These are phyloP conservation scores for Pestalotiopsis sp. DNA, from an alignment of 2,329 filamentous ascomycete species.

Conservation along the genomic window DNA sequence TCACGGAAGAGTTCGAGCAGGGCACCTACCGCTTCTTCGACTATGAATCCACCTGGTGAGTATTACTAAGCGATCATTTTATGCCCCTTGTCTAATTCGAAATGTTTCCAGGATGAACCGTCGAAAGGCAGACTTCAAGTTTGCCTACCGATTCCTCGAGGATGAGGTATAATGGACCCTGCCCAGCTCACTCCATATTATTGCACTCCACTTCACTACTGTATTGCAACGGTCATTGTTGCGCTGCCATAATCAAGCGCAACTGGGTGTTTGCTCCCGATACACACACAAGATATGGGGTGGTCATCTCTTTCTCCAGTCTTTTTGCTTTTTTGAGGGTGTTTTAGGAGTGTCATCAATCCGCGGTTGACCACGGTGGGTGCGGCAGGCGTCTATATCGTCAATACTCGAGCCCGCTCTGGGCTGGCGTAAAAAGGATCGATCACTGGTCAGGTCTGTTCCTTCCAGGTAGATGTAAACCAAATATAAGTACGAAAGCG, in stretches of 20 bases:
- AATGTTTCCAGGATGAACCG: constrained; percentile 83
- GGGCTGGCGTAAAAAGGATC: constrained; percentile 8
- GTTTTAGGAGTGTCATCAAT: constrained; percentile 6
- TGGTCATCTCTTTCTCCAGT: neutral
- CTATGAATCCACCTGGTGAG: constrained; percentile 98
- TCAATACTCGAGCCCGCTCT: neutral
- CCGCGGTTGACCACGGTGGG: constrained; percentile 8
- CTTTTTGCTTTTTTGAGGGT: neutral
- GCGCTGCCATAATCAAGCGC: neutral
- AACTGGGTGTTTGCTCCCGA: neutral
- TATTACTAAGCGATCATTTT: constrained; percentile 22
- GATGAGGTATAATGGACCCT: constrained; percentile 69
- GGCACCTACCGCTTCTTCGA: constrained; percentile 99
- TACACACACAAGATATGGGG: neutral
- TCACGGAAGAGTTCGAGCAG: constrained; percentile 98
- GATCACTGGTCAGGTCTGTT: neutral
- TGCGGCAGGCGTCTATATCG: constrained; percentile 3
- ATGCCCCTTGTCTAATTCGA: constrained; percentile 24
- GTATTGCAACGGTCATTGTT: neutral
- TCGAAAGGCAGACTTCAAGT: constrained; percentile 96
- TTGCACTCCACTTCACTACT: neutral
- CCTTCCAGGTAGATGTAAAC: constrained; percentile 6
- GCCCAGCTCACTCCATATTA: neutral
- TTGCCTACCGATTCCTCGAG: constrained; percentile 96
- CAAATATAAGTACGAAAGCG: constrained; percentile 1